Conservation (phyloP, 78 protist genomes). For the Anaeramoeba ignava region DNA sequence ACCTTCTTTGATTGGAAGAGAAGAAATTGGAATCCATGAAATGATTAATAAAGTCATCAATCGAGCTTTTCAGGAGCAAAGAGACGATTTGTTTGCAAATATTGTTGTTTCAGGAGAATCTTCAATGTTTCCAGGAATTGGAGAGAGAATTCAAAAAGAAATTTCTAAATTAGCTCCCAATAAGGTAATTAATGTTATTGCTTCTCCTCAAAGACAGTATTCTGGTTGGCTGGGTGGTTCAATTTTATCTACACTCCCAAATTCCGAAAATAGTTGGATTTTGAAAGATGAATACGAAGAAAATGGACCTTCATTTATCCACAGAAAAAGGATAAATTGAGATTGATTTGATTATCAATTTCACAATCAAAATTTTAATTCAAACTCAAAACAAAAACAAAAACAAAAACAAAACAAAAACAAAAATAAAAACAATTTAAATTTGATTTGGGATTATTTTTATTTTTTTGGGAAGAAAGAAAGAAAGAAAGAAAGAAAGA, state of each 20-base stretch:
- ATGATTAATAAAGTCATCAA: slow-evolving; percentile 52
- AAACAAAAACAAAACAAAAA: too few species aligned
- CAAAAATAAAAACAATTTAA: too few species aligned
- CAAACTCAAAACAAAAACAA: too few species aligned
- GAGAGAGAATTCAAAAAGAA: too few species aligned
- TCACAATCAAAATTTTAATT: too few species aligned
- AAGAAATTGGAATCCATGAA: slow-evolving; percentile 74
- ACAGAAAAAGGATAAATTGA: neutral
- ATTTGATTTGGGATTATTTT: too few species aligned
- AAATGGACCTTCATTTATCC: neutral
- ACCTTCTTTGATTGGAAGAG: slow-evolving; percentile 36
- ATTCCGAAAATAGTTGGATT: neutral
- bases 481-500: too few species aligned
- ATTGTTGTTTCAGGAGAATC: slow-evolving; percentile 84
- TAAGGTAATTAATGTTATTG: neutral
- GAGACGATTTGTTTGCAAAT: slow-evolving; percentile 77
- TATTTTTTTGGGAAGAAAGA: too few species aligned
- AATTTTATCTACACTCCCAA: neutral
- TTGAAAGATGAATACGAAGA: neutral
- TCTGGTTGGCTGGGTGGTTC: neutral
- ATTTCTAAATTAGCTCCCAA: too few species aligned
- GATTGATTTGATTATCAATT: too few species aligned
- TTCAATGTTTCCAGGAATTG: too few species aligned
- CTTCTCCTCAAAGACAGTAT: neutral
- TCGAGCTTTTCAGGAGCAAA: slow-evolving; percentile 77